Percentiles rank a stretch among this genome's conserved stretches.
Evolutionary conservation across 1,284 basidiomycete genomes (phyloP).

Genomic region (Cutaneotrichosporon sp.): DNA sequence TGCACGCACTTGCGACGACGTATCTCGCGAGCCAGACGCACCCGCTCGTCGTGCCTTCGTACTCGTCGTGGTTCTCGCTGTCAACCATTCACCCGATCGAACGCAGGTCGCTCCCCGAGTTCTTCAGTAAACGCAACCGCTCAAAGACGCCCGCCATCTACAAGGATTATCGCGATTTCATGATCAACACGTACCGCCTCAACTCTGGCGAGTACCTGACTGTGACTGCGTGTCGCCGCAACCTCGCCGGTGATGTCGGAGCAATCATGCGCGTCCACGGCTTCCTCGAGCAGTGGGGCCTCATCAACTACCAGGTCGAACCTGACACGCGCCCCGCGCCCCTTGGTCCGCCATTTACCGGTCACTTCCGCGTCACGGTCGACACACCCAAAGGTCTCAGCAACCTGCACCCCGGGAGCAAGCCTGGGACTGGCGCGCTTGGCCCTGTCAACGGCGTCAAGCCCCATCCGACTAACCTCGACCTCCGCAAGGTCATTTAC

Average conservation of each 20-base stretch:
- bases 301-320: conserved; percentile 99
- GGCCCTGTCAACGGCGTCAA: conserved; percentile 56
- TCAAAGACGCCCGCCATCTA: conserved; percentile 96
- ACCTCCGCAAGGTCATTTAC: conserved; percentile 82
- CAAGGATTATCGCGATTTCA: conserved; percentile 99
- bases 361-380: conserved; percentile 95
- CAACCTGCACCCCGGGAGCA: conserved; percentile 82
- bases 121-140: conserved; percentile 94
- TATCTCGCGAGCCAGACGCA: conserved; percentile 97
- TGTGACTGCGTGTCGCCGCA: conserved; percentile 92
- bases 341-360: conserved; percentile 94
- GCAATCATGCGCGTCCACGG: conserved; percentile 99
- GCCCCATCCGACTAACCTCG: conserved; percentile 67
- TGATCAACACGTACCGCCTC: conserved; percentile 97
- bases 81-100: conserved; percentile 90
- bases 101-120: conserved; percentile 89
- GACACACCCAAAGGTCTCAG: conserved; percentile 95
- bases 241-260: conserved; percentile 96
- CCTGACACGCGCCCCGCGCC: conserved; percentile 92
- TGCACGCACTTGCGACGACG: conserved; percentile 53
- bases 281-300: conserved; percentile 97
- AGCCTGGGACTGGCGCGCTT: conserved; percentile 53
- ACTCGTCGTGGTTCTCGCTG: conserved; percentile 98
- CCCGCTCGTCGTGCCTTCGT: conserved; percentile 94
- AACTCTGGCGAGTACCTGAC: conserved; percentile 95